phyloP scores from a whole-genome alignment of 2,329 filamentous ascomycete genomes.

The Alternaria incomplexa region DNA sequence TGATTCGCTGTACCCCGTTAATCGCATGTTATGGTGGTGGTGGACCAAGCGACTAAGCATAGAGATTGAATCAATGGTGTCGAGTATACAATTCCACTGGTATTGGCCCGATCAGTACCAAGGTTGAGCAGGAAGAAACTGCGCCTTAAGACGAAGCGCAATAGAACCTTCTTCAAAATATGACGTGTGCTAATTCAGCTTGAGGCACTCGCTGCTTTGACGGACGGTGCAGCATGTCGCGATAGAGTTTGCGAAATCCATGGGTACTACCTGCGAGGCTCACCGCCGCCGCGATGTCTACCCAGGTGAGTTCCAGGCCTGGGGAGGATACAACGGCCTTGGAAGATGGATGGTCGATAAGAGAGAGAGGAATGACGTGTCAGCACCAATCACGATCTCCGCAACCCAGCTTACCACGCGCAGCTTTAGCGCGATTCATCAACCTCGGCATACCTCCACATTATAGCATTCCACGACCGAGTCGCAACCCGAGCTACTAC shows the following conservation, averaged over 20 bases:
- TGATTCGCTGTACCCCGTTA: not conserved
- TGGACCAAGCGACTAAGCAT: not conserved
- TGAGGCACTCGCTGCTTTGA: not conserved
- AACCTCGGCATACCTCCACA: constrained; percentile 13
- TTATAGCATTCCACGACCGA: not conserved
- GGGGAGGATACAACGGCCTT: not conserved
- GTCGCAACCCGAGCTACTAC: not conserved
- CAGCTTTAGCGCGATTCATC: not conserved
- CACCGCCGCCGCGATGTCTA: not conserved
- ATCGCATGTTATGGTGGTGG: not conserved
- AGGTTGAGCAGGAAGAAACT: not conserved
- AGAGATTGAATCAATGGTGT: not conserved
- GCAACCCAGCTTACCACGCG: not conserved
- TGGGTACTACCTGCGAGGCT: not conserved
- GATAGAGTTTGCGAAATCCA: not conserved
- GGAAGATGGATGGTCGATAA: not conserved
- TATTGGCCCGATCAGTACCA: not conserved
- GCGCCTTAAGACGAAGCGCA: not conserved
- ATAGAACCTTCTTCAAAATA: not conserved
- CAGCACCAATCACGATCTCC: constrained; percentile 8
- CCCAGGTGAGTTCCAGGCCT: not conserved
- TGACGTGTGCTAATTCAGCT: not conserved
- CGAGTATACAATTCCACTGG: not conserved
- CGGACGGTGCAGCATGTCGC: not conserved
- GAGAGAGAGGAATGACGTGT: not conserved